These are phyloP conservation scores for Posidonia oceanica DNA, from an alignment of 116 monocot species.

Conservation along the genomic window DNA sequence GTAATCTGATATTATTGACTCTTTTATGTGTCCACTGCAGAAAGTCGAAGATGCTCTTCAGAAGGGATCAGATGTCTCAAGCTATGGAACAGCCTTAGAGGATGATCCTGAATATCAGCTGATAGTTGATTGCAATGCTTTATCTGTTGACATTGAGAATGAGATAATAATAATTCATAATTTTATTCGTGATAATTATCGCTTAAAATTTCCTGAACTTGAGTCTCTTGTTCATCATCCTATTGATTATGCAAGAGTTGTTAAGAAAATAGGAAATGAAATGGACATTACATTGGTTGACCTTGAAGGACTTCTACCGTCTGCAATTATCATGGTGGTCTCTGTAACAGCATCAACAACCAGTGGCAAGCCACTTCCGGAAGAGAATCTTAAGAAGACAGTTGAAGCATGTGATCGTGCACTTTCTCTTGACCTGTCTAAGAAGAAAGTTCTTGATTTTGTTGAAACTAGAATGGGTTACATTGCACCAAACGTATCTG, in stretches of 20 bases:
- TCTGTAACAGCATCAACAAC: conserved; percentile 99
- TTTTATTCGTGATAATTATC: conserved; percentile 95
- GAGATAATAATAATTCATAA: conserved; percentile 94
- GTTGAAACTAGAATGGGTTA: conserved; percentile 96
- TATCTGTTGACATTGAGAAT: conserved; percentile 96
- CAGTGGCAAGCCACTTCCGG: conserved; percentile 86
- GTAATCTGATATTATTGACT: no score
- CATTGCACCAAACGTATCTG: conserved; percentile 95
- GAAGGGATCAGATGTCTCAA: conserved; percentile 54
- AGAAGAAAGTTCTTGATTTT: conserved; percentile 95
- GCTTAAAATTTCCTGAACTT: conserved; percentile 90
- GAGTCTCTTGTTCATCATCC: conserved; percentile 98
- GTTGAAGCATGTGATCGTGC: conserved; percentile 91
- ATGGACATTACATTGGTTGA: conserved; percentile 90
- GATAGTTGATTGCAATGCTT: conserved; percentile 94
- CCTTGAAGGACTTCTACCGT: conserved; percentile 94
- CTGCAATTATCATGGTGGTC: conserved; percentile 96
- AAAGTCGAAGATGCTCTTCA: conserved; percentile 93
- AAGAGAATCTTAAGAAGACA: conserved; percentile 78
- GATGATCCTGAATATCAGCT: conserved; percentile 98
- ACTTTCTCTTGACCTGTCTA: conserved; percentile 70
- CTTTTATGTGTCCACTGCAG: conserved; percentile 16
- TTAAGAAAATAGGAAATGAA: conserved; percentile 97
- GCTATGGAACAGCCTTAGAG: conserved; percentile 52
- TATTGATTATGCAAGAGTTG: conserved; percentile 94